A percentile compares a stretch with the other conserved stretches of the same genome.
phyloP scores from a whole-genome alignment of 2,329 filamentous ascomycete species.

The Boeremia lycopersici region DNA sequence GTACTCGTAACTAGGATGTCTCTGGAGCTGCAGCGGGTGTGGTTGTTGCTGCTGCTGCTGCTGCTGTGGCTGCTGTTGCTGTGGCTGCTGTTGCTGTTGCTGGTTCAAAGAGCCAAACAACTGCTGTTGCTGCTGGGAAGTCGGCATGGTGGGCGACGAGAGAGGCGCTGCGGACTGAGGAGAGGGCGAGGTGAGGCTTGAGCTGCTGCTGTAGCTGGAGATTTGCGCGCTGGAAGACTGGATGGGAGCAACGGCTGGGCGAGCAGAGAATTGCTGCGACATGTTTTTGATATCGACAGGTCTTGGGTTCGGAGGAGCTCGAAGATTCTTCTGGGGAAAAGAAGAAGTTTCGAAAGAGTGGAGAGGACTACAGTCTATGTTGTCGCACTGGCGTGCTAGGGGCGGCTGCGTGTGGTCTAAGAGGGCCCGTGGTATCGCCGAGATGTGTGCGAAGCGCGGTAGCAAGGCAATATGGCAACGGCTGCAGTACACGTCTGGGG shows the following conservation, averaged over 20 bases:
- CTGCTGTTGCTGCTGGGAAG: constrained; percentile 8
- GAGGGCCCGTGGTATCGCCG: constrained; percentile 13
- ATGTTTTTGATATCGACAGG: constrained; percentile 26
- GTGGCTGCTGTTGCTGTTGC: constrained; percentile 41
- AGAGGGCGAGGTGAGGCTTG: constrained; percentile 46
- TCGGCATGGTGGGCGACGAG: constrained; percentile 39
- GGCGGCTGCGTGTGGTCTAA: constrained; percentile 11
- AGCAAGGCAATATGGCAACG: constrained; percentile 1
- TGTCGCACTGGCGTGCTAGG: constrained; percentile 8
- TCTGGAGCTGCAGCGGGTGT: constrained; percentile 36
- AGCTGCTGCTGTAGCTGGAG: constrained; percentile 51
- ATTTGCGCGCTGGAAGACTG: constrained; percentile 37
- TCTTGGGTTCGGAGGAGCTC: constrained; percentile 2
- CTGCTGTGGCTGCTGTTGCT: constrained; percentile 36
- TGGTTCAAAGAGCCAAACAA: constrained; percentile 23
- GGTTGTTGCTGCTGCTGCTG: constrained; percentile 39
- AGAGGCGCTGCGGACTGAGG: constrained; percentile 42
- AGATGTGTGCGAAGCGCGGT: constrained; percentile 1
- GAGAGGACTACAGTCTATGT: constrained; percentile 9
- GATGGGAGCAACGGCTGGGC: constrained; percentile 46
- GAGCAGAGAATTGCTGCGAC: constrained; percentile 28
- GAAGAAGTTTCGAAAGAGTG: constrained; percentile 16
- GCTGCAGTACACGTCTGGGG: background rate
- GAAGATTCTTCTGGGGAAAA: constrained; percentile 11
- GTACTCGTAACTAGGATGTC: constrained; percentile 42